Evolutionary conservation across 1,139 yeast genomes (phyloP), one percentile per base, ranked within the genome.

Genomic region (Lodderomyces oxycetoniae): DNA sequence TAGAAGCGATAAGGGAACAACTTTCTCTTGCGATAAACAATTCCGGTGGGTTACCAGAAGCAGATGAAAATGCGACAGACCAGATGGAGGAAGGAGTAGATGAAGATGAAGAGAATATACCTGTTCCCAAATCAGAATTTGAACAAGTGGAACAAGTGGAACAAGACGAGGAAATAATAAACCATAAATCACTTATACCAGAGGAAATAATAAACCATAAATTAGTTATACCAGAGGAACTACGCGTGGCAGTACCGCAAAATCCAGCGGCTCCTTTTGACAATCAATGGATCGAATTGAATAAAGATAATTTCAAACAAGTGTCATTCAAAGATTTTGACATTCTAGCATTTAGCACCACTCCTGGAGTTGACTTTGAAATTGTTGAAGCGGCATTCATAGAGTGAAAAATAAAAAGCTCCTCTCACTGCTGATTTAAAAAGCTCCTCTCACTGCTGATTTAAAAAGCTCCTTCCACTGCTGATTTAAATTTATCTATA

Each of bases 21-120:
- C 53, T 77, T 22, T 50, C 55, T 3, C 46, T 49, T 2, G 63
- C 69, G 19, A 64, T 77, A 26, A 63, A 67, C 38, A 45, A 52
- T 10, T 59, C 77, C 1, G 80, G 81, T 3, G 82, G 82, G 0
- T 41, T 73, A 21, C 35, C 43, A 17, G 28, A 14, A 10, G 28
- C 14, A 10, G 26, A 24, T 7, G 26, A 24, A 10, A 6, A 10
- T 8, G 9, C 6, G 9, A 25, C 25, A 7, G 33, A 30, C 5
- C 57, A 50, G 8, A 51, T 43, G 4, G 47, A 39, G 6, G 48
- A 40, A 1, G 47, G 55, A 24, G 61, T 48, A 10, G 57, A 22
- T 16, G 34, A 26, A 9, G 58, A 55, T 24, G 62, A 51, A 14
- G 59, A 55, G 9, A 52, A 50, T 17, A 57, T 59, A 9, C 52